These are phyloP conservation scores for Debaryomycetaceae sp. DNA, from an alignment of 1,139 yeast species.

Conservation along the genomic window DNA sequence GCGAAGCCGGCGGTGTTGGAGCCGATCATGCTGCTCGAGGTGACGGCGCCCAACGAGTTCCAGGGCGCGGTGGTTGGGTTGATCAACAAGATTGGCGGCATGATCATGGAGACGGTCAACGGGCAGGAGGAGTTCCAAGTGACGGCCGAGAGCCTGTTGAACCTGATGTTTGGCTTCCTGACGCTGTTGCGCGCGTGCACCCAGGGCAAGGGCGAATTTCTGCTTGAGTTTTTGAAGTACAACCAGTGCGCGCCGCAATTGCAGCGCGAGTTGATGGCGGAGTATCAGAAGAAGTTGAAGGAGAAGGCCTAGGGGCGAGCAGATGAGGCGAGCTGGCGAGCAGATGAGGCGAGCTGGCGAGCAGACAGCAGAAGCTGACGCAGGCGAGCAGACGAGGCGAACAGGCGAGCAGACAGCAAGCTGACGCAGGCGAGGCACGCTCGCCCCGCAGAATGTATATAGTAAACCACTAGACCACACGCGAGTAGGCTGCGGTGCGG, in stretches of 20 bases:
- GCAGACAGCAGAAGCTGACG: neutral
- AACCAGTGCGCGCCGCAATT: conserved; percentile 88
- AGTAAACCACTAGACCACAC: no score
- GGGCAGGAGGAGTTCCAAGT: conserved; percentile 93
- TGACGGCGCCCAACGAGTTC: conserved; percentile 94
- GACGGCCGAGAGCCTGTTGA: conserved; percentile 90
- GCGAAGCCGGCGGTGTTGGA: conserved; percentile 88
- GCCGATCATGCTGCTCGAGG: conserved; percentile 92
- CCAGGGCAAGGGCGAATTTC: conserved; percentile 98
- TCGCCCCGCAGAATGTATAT: no score
- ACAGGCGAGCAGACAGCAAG: no score
- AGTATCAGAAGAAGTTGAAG: conserved; percentile 47
- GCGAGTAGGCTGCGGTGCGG: no score
- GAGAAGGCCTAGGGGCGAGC: conserved; percentile 5
- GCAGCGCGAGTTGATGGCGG: conserved; percentile 86
- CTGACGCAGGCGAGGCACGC: no score
- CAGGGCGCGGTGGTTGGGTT: conserved; percentile 92
- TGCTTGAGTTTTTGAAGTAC: conserved; percentile 90
- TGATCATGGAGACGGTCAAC: conserved; percentile 90
- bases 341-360: conserved; percentile 1
- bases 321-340: no score
- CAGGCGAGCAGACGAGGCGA: neutral
- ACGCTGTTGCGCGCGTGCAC: conserved; percentile 93
- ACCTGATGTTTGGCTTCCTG: conserved; percentile 94
- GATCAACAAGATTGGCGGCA: conserved; percentile 86